Conservation (phyloP, 495 filamentous ascomycete species). For the Copromyces sp. region DNA sequence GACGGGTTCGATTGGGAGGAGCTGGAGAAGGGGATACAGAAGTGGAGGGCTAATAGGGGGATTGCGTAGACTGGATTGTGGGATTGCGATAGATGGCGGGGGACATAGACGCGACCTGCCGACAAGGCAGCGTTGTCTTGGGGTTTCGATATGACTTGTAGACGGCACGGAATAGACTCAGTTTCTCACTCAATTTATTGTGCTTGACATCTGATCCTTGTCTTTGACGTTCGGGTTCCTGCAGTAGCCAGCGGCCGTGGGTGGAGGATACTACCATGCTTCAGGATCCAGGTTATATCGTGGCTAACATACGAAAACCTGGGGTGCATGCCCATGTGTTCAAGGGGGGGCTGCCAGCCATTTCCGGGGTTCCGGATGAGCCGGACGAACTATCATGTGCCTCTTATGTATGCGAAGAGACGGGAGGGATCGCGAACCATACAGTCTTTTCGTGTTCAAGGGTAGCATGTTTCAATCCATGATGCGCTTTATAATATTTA, state of each 20-base stretch:
- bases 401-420: background rate
- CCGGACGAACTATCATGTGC: background rate
- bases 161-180: background rate
- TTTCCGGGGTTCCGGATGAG: background rate
- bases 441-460: background rate
- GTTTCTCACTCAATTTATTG: background rate
- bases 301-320: background rate
- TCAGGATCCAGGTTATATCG: background rate
- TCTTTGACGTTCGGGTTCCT: background rate
- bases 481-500: background rate
- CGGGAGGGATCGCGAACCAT: background rate
- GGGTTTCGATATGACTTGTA: background rate
- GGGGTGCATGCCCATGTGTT: background rate
- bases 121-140: background rate
- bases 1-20: constrained; percentile 71
- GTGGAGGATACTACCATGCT: background rate
- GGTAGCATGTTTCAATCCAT: background rate
- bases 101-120: background rate
- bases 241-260: background rate
- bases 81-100: background rate
- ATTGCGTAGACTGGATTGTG: constrained; percentile 3
- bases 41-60: constrained; percentile 64
- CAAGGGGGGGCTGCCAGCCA: background rate
- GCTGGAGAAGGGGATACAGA: constrained; percentile 67
- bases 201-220: background rate